Base-by-base conservation (phyloP, 352 stramenopile species). In the Phytopythium ostracodes region DNA sequence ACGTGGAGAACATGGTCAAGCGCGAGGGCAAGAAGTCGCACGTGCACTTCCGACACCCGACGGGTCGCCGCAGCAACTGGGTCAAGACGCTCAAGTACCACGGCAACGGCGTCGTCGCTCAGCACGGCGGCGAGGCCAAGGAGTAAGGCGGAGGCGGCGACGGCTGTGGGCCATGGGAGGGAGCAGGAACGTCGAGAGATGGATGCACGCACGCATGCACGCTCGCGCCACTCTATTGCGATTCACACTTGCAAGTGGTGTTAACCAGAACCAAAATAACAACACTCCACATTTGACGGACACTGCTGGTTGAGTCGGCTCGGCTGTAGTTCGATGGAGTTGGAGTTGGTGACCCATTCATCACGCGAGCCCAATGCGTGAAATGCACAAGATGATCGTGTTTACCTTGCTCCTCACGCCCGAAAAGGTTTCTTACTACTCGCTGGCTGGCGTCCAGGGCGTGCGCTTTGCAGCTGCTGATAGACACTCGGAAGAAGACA, bases 31-130 rank as follows among this genome's bases (percentile, higher is more conserved):
- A 92, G 77, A 91, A 93, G 68, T 76, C 80, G 42, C 63, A 68
- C 47, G 70, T 81, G 69, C 72, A 89, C 33, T 95, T 95, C 70
- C 79, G 84, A 68, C 81, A 91, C 75, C 82, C 84, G 35, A 85
- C 79, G 15, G 80, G 80, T 15, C 78, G 80, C 65, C 84, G 77
- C 65, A 91, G 80, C 71, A 92, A 95, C 76, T 95, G 84, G 81
- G 81, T 92, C 67, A 91, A 89, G 83, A 91, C 84, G 63, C 81
- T 95, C 58, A 93, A 92, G 72, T 95, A 93, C 73, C 84, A 92
- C 68, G 86, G 86, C 68, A 71, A 93, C 63, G 84, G 84, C 43
- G 76, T 86, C 43, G 84, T 93, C 46, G 66, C 76, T 53, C 86
- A 95, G 75, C 86, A 95, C 74, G 86, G 86, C 27, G 82, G 79